Evolutionary conservation across 2,329 filamentous ascomycete species (phyloP), one percentile per base, ranked within the genome.

Genomic region (Aspergillus sojae): DNA sequence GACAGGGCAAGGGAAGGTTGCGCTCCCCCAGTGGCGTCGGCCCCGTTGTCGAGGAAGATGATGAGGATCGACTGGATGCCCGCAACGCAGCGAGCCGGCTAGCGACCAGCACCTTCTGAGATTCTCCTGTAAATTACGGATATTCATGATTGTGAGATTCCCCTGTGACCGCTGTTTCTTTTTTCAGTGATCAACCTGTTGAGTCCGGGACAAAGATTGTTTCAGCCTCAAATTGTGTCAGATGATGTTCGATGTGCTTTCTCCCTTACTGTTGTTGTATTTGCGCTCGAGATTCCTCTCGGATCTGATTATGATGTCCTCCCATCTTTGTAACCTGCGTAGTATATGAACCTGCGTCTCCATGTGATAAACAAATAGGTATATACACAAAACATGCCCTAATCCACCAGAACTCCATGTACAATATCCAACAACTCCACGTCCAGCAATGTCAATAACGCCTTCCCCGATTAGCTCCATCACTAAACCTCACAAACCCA

Each of bases 51-150:
- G 78, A 78, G 65, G 94, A 82, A 58, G 82, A 93, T 68, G 91
- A 97, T 72, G 93, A 97, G 72, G 95, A 99, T 78, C 87, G 94
- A 60, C 89, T 99, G 64, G 95, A 99, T 84, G 95, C 95, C 48
- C 88, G 92, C 78, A 99, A 98, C 80, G 95, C 95, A 59, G 95
- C 95, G 41, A 97, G 92, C 80, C 87, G 95, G 74, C 83, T 99
- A 81, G 95, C 94, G 55, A 92, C 93, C 69, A 97, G 94, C 82
- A 97, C 94, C 21, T 97, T 97, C 78, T 98, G 81, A 77, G 68
- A 58, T 54, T 65, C 60, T 62, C 65, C 61, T 77, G 72, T 76
- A 76, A 65, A 76, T 74, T 71, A 76, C 72, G 69, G 70, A 69
- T 70, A 68, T 68, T 66, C 68, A 73, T 71, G 70, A 69, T 65